These are phyloP conservation scores for Cyathus striatus DNA, from an alignment of 768 basidiomycete species.

Conservation along the genomic window DNA sequence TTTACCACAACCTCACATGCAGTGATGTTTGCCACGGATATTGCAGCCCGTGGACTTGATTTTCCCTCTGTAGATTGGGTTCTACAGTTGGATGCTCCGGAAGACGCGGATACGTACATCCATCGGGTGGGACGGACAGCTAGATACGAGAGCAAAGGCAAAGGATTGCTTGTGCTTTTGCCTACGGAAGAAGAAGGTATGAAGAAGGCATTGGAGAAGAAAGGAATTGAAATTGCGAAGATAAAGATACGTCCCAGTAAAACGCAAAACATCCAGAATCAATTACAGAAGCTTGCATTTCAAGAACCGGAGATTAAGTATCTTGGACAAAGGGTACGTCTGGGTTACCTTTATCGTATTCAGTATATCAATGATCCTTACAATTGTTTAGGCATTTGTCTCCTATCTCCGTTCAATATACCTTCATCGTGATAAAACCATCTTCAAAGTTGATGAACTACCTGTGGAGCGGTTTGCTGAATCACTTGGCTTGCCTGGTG, in stretches of 20 bases:
- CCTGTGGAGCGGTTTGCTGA: slow-evolving; percentile 84
- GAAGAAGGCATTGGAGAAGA: slow-evolving; percentile 62
- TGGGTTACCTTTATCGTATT: background rate
- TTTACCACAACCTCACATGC: slow-evolving; percentile 82
- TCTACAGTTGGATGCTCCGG: slow-evolving; percentile 90
- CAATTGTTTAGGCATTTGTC: slow-evolving; percentile 82
- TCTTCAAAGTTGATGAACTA: slow-evolving; percentile 83
- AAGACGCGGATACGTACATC: slow-evolving; percentile 96
- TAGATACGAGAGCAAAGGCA: slow-evolving; percentile 86
- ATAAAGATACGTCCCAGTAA: slow-evolving; percentile 90
- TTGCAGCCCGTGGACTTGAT: slow-evolving; percentile 93
- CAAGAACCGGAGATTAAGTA: slow-evolving; percentile 97
- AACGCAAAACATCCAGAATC: slow-evolving; percentile 77
- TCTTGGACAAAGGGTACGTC: slow-evolving; percentile 82
- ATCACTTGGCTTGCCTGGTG: slow-evolving; percentile 88
- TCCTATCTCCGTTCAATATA: slow-evolving; percentile 92
- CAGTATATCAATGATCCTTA: background rate
- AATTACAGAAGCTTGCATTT: slow-evolving; percentile 90
- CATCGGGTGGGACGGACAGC: slow-evolving; percentile 96
- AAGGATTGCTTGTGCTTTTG: slow-evolving; percentile 73
- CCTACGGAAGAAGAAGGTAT: slow-evolving; percentile 96
- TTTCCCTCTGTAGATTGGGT: slow-evolving; percentile 98
- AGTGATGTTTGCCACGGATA: slow-evolving; percentile 91
- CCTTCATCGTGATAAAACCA: slow-evolving; percentile 88
- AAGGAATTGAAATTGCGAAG: slow-evolving; percentile 64